Percentiles rank a stretch among this genome's conserved stretches.
These are phyloP conservation scores for Tylopilus plumbeoviolaceoides DNA, from an alignment of 768 basidiomycete genomes.

Conservation along the genomic window DNA sequence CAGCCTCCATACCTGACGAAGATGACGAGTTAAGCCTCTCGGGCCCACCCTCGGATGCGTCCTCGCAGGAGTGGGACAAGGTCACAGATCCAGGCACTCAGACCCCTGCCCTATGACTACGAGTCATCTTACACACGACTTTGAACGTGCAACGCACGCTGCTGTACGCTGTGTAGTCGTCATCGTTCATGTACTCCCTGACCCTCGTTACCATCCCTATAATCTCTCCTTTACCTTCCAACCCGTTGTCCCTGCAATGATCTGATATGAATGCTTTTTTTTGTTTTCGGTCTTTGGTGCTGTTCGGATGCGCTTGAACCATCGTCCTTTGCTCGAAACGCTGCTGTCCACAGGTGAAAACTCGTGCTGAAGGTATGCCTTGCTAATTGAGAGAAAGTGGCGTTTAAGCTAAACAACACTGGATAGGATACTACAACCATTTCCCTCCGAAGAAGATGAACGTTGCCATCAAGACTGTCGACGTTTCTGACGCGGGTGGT, in stretches of 20 bases:
- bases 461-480: constrained; percentile 50
- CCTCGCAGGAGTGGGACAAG: constrained; percentile 89
- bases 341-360: constrained; percentile 49
- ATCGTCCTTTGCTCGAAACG: constrained; percentile 6
- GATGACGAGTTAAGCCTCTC: constrained; percentile 55
- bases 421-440: constrained; percentile 65
- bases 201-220: constrained; percentile 14
- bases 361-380: constrained; percentile 72
- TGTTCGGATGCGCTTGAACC: constrained; percentile 17
- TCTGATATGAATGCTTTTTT: constrained; percentile 60
- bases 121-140: constrained; percentile 25
- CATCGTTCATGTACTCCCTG: constrained; percentile 23
- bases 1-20: constrained; percentile 40
- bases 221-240: constrained; percentile 13
- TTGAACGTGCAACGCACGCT: constrained; percentile 26
- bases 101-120: constrained; percentile 41
- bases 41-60: constrained; percentile 79
- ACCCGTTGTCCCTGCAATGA: constrained; percentile 28
- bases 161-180: constrained; percentile 31
- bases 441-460: constrained; percentile 76
- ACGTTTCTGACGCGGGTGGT: constrained; percentile 19
- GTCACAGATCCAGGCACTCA: constrained; percentile 71
- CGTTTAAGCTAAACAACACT: constrained; percentile 15
- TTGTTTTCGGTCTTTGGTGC: constrained; percentile 19
- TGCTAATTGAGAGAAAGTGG: constrained; percentile 5